phyloP scores from a whole-genome alignment of 1,284 basidiomycete genomes.

The Mycosarcoma mackinlayi region DNA sequence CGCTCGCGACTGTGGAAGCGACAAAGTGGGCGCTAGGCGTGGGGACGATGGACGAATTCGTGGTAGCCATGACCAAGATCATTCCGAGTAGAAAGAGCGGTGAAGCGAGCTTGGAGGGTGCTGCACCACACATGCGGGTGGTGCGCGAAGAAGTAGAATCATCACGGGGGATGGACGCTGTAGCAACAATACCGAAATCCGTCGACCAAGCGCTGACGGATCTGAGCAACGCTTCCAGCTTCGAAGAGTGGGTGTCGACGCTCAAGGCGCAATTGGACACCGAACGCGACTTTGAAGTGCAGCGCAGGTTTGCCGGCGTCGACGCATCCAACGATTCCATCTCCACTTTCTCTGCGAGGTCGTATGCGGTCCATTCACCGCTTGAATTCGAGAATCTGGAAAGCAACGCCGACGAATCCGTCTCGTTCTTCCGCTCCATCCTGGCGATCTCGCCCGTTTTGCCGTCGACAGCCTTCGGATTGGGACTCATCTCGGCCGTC shows the following conservation, averaged over 20 bases:
- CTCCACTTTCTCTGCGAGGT: conserved; percentile 8
- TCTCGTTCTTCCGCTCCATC: conserved; percentile 6
- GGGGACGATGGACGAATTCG: conserved; percentile 48
- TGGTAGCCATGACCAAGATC: conserved; percentile 40
- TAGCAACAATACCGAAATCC: conserved; percentile 17
- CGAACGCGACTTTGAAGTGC: conserved; percentile 42
- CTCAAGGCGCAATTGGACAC: conserved; percentile 42
- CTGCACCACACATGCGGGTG: conserved; percentile 39
- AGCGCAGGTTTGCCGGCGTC: conserved; percentile 23
- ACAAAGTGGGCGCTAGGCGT: conserved; percentile 33
- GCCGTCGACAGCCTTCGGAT: conserved; percentile 46
- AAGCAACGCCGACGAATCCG: conserved; percentile 1
- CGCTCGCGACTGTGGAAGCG: conserved; percentile 24
- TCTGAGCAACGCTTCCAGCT: conserved; percentile 34
- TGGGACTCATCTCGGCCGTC: conserved; percentile 61
- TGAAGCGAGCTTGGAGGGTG: conserved; percentile 13
- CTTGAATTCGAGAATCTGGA: conserved; percentile 21
- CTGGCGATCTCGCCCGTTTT: conserved; percentile 44
- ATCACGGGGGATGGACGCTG: background rate
- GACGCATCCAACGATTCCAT: conserved; percentile 27
- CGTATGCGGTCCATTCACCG: conserved; percentile 26
- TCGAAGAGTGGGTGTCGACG: conserved; percentile 45
- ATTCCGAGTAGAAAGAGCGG: conserved; percentile 24
- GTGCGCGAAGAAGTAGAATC: conserved; percentile 5
- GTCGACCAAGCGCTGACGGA: conserved; percentile 36